Evolutionary conservation across 2,329 filamentous ascomycete genomes (phyloP).

Genomic region (Paraconiothyrium sp.): DNA sequence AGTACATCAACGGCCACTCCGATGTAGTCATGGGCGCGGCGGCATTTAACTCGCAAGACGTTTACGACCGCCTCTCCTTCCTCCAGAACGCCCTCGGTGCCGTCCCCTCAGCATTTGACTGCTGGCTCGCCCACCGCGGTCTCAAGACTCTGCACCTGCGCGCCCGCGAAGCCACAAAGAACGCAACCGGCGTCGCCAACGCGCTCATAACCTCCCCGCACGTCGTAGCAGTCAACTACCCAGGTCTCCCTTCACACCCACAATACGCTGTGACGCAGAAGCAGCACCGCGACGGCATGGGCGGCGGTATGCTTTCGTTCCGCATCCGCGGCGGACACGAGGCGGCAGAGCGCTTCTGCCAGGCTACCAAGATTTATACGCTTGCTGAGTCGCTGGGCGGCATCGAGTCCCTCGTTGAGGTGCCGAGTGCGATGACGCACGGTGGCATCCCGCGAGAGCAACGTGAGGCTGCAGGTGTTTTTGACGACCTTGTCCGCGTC

Average conservation of each 20-base stretch:
- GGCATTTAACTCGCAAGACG: slow-evolving; percentile 86
- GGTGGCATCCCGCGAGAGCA: slow-evolving; percentile 91
- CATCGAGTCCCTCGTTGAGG: slow-evolving; percentile 89
- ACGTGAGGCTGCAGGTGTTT: slow-evolving; percentile 91
- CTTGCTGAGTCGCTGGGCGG: slow-evolving; percentile 92
- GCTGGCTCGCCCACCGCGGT: slow-evolving; percentile 96
- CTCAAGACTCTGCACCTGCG: slow-evolving; percentile 96
- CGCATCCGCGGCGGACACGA: slow-evolving; percentile 85
- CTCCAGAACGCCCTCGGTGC: slow-evolving; percentile 97
- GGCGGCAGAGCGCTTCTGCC: slow-evolving; percentile 92
- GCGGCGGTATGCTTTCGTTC: slow-evolving; percentile 98
- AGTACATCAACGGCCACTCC: slow-evolving; percentile 97
- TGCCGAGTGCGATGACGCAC: slow-evolving; percentile 96
- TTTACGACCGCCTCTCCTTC: slow-evolving; percentile 83
- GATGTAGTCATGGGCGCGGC: slow-evolving; percentile 98
- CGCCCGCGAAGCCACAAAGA: slow-evolving; percentile 82
- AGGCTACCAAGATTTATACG: slow-evolving; percentile 87
- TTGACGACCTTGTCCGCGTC: slow-evolving; percentile 90
- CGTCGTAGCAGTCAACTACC: slow-evolving; percentile 94
- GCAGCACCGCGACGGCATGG: slow-evolving; percentile 94
- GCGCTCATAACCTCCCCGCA: slow-evolving; percentile 82
- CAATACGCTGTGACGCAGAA: slow-evolving; percentile 85
- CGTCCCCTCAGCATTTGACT: slow-evolving; percentile 93
- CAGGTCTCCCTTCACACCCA: slow-evolving; percentile 85
- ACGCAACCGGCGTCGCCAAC: slow-evolving; percentile 79